Evolutionary conservation across 768 basidiomycete genomes (phyloP).

Genomic region (Tricholomella constricta): DNA sequence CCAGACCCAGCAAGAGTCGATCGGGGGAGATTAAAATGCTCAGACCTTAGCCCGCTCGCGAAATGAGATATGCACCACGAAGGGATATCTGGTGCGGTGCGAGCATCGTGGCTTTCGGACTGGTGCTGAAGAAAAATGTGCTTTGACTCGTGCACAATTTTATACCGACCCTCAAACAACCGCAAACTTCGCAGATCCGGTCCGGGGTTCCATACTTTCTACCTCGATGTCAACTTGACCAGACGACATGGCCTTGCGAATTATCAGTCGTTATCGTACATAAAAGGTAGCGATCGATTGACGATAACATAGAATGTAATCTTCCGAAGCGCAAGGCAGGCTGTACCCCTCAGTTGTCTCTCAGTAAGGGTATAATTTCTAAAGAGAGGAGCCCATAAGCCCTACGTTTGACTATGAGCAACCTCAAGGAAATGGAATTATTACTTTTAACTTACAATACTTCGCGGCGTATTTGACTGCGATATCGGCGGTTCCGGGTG

Average conservation of each 20-base stretch:
- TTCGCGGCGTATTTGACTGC: constrained; percentile 52
- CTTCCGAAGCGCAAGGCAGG: background rate
- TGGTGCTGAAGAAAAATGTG: constrained; percentile 8
- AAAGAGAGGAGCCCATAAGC: constrained; percentile 21
- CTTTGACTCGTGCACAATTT: no score
- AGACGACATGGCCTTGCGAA: no score
- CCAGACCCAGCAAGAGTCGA: constrained; percentile 54
- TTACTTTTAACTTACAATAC: constrained; percentile 44
- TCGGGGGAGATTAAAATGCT: constrained; percentile 54
- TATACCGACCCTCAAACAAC: background rate
- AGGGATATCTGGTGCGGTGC: constrained; percentile 40
- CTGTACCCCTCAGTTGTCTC: no score
- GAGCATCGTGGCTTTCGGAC: constrained; percentile 63
- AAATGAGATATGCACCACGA: constrained; percentile 26
- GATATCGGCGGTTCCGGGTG: constrained; percentile 39
- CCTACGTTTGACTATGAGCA: constrained; percentile 13
- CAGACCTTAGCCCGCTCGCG: constrained; percentile 72
- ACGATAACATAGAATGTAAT: background rate
- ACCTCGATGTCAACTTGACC: no score
- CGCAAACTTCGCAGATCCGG: background rate
- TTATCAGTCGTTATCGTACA: no score
- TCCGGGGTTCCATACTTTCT: no score
- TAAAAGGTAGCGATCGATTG: no score
- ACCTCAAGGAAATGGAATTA: background rate
- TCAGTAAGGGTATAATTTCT: no score